Evolutionary conservation across 805 yeast genomes (phyloP), one percentile per base, ranked within the genome.

Genomic region (Starmerella potacharoeniae): DNA sequence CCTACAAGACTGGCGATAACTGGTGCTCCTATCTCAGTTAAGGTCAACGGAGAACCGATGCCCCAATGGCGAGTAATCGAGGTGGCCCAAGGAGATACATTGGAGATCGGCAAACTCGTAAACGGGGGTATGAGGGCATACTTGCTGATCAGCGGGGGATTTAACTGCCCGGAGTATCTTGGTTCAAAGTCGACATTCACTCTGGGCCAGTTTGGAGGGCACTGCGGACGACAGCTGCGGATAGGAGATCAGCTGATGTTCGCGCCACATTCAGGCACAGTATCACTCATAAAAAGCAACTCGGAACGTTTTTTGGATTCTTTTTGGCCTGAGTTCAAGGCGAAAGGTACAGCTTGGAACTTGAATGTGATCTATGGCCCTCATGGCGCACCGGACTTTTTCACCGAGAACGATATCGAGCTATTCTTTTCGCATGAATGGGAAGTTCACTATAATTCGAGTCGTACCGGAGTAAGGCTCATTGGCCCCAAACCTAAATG

Each of bases 141-240:
- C 69, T 71, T 90, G 68, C 86, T 96, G 7, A 80, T 90, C 55
- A 80, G 95, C 69, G 93, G 91, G 55, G 96, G 96, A 64, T 79
- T 90, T 62, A 96, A 89, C 67, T 95, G 91, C 39, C 86, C 91
- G 37, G 95, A 89, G 70, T 90, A 91, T 68, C 77, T 90, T 60
- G 97, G 96, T 5, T 86, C 95, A 9, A 79, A 96, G 69, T 86
- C 96, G 1, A 90, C 97, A 1, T 91, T 90, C 74, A 96, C 96
- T 6, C 75, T 88, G 54, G 96, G 96, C 65, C 72, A 70, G 51
- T 75, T 91, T 73, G 97, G 97, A 66, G 97, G 97, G 55, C 82
- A 81, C 74, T 87, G 88, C 64, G 97, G 97, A 55, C 79, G 97
- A 68, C 88, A 82, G 22, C 77, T 90, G 71, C 87, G 86, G 71